Percentiles rank a stretch among this genome's conserved stretches.
Evolutionary conservation across 1,284 basidiomycete genomes (phyloP).

Genomic region (Cronartium quercuum): DNA sequence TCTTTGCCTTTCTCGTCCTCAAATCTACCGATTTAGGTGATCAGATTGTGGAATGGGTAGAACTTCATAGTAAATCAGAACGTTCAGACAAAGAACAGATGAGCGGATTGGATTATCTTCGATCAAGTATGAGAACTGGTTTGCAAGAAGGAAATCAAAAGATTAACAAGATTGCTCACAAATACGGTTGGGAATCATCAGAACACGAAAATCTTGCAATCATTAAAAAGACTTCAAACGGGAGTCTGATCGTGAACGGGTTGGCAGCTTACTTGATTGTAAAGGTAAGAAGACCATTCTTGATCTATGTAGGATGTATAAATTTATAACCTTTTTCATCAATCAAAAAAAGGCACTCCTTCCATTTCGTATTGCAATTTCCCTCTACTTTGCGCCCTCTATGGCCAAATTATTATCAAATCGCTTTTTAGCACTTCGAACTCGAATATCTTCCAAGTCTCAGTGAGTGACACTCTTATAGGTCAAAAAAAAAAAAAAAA

Average conservation of each 20-base stretch:
- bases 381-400: conserved; percentile 1
- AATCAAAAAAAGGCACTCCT: not conserved
- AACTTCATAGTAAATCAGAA: no score
- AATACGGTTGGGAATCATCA: not conserved
- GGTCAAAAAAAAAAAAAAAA: no score
- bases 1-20: conserved; percentile 67
- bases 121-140: not conserved
- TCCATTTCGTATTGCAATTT: not conserved
- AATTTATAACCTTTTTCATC: not conserved
- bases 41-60: conserved; percentile 54
- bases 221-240: not conserved
- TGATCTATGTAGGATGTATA: not conserved
- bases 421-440: no score
- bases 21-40: conserved; percentile 67
- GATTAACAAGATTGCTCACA: not conserved
- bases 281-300: not conserved
- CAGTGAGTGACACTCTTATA: no score
- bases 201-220: not conserved
- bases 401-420: no score
- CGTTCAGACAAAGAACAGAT: no score
- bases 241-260: not conserved
- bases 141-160: conserved; percentile 1
- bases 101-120: conserved; percentile 39
- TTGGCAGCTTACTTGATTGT: conserved; percentile 9
- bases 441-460: no score